A percentile compares a stretch with the other conserved stretches of the same genome.
phyloP scores from a whole-genome alignment of 2,329 filamentous ascomycete genomes.

The Pezicula carpinea region DNA sequence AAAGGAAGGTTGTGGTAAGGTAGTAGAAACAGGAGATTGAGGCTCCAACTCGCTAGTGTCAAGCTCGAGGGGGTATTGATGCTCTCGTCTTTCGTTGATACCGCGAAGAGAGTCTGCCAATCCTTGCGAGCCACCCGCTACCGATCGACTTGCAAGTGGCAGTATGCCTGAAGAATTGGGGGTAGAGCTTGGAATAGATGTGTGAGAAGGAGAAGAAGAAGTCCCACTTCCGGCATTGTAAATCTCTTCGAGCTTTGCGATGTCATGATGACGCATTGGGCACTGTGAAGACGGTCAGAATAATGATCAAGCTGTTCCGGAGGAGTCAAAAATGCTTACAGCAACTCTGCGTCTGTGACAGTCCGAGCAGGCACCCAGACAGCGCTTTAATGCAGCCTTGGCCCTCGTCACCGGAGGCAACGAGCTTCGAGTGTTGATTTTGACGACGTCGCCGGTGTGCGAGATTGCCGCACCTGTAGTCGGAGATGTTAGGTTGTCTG shows the following conservation, averaged over 20 bases:
- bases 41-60: too few relatives aligned
- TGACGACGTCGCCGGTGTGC: conserved; percentile 21
- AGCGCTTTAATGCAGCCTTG: conserved; percentile 25
- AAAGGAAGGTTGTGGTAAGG: too few relatives aligned
- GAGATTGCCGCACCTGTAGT: conserved; percentile 7
- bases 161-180: too few relatives aligned
- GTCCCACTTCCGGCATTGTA: conserved; percentile 1
- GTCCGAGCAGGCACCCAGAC: conserved; percentile 19
- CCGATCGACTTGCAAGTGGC: too few relatives aligned
- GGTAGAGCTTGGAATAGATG: too few relatives aligned
- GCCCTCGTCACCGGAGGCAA: conserved; percentile 17
- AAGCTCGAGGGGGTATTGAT: too few relatives aligned
- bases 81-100: too few relatives aligned
- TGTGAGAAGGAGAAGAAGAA: neutral
- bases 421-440: conserved; percentile 14
- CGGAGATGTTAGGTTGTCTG: neutral
- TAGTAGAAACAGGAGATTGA: too few relatives aligned
- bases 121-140: too few relatives aligned
- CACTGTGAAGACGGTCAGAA: conserved; percentile 15
- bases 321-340: conserved; percentile 5
- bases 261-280: conserved; percentile 25
- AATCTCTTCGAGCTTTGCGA: conserved; percentile 16
- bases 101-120: too few relatives aligned
- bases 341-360: conserved; percentile 19
- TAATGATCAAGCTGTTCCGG: neutral